phyloP scores from a whole-genome alignment of 2,329 filamentous ascomycete genomes.

The Xylariaceae sp. region DNA sequence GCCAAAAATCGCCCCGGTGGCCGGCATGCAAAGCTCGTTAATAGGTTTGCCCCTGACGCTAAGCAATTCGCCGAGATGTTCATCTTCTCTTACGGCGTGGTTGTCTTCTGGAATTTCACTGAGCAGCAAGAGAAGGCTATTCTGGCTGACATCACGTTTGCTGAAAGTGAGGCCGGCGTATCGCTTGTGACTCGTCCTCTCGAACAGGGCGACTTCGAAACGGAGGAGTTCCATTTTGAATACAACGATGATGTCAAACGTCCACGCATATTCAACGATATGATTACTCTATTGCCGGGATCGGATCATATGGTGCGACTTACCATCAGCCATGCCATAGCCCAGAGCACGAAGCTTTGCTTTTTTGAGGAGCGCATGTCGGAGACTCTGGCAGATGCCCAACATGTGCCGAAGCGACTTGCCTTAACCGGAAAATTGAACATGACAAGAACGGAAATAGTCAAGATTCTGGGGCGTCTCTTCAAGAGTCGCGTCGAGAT shows the following conservation, averaged over 20 bases:
- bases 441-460: constrained; percentile 87
- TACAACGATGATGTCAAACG: constrained; percentile 83
- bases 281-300: constrained; percentile 91
- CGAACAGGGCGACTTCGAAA: constrained; percentile 89
- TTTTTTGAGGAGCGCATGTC: constrained; percentile 97
- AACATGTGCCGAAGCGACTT: constrained; percentile 84
- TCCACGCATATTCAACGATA: constrained; percentile 95
- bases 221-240: constrained; percentile 97
- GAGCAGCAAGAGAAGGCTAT: constrained; percentile 96
- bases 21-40: constrained; percentile 41
- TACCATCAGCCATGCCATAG: constrained; percentile 94
- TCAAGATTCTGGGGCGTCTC: constrained; percentile 82
- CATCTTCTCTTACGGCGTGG: constrained; percentile 93
- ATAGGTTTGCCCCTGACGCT: constrained; percentile 63
- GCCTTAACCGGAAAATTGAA: constrained; percentile 86
- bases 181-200: constrained; percentile 75
- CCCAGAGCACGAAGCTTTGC: constrained; percentile 92
- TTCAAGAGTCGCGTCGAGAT: constrained; percentile 96
- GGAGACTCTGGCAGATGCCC: constrained; percentile 86
- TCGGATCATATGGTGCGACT: constrained; percentile 98
- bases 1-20: constrained; percentile 4
- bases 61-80: constrained; percentile 92
- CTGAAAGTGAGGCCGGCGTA: constrained; percentile 58
- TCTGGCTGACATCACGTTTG: constrained; percentile 89
- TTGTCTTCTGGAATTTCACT: constrained; percentile 98